Percentiles rank a stretch among this genome's conserved stretches.
These are phyloP conservation scores for Ilyonectria mors-panacis DNA, from an alignment of 2,329 filamentous ascomycete species.

Conservation along the genomic window DNA sequence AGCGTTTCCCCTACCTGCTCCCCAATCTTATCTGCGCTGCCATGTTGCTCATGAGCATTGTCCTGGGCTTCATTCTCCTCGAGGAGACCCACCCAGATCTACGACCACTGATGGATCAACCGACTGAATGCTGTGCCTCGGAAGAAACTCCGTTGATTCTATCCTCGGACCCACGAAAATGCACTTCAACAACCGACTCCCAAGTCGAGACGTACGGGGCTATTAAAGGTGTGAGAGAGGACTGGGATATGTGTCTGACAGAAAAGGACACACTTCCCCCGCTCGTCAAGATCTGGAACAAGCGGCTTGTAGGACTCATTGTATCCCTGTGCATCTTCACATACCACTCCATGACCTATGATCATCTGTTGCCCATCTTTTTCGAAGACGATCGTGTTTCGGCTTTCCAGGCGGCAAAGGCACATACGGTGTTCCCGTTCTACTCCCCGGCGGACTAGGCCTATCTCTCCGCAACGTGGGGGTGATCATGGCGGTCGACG, in stretches of 20 bases:
- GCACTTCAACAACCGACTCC: constrained; percentile 77
- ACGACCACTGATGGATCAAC: constrained; percentile 67
- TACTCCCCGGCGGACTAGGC: constrained; percentile 74
- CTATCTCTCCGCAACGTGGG: constrained; percentile 75
- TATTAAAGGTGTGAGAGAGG: constrained; percentile 57
- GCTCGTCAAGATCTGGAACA: constrained; percentile 63
- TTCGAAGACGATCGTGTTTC: constrained; percentile 80
- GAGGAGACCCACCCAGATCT: constrained; percentile 92
- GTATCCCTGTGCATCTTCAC: constrained; percentile 91
- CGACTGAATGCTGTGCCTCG: constrained; percentile 66
- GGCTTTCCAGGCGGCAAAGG: constrained; percentile 54
- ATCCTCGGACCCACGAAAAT: constrained; percentile 81
- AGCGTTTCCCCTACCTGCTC: constrained; percentile 86
- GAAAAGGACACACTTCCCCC: constrained; percentile 53
- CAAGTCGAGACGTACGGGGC: constrained; percentile 86
- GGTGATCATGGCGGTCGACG: constrained; percentile 72
- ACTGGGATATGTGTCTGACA: constrained; percentile 44
- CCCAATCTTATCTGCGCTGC: constrained; percentile 89
- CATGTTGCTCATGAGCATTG: constrained; percentile 83
- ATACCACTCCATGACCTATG: constrained; percentile 96
- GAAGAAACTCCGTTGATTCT: constrained; percentile 83
- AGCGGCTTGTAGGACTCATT: constrained; percentile 81
- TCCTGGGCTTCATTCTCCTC: constrained; percentile 84
- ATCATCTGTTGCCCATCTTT: constrained; percentile 93
- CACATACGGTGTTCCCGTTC: constrained; percentile 59